Conservation (phyloP, 2,329 filamentous ascomycete species). For the Lachnellula hyalina region DNA sequence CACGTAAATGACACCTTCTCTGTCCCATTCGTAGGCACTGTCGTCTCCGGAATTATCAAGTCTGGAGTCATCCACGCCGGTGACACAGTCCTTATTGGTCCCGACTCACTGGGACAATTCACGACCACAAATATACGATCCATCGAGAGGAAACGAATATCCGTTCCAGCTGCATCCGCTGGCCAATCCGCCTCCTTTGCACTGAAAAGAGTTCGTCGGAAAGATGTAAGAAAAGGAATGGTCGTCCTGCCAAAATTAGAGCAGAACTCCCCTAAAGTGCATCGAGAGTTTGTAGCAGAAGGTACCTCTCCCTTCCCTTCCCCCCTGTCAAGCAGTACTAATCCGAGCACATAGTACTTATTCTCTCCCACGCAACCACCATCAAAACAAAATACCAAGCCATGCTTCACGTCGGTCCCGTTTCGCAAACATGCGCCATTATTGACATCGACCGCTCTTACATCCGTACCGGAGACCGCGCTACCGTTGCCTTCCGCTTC, state of each 20-base stretch:
- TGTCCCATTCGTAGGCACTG: conserved; percentile 92
- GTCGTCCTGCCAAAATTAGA: conserved; percentile 85
- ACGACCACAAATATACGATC: conserved; percentile 79
- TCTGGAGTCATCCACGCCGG: conserved; percentile 81
- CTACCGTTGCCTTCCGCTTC: conserved; percentile 89
- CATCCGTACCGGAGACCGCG: conserved; percentile 91
- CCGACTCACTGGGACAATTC: conserved; percentile 87
- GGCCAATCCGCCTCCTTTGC: conserved; percentile 93
- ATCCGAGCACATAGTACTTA: conserved; percentile 58
- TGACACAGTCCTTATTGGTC: conserved; percentile 84
- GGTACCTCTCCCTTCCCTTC: conserved; percentile 39
- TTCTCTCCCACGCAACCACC: conserved; percentile 91
- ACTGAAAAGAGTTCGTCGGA: conserved; percentile 77
- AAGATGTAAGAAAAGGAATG: conserved; percentile 97
- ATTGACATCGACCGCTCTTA: conserved; percentile 96
- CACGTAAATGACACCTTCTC: conserved; percentile 97
- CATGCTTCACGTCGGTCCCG: conserved; percentile 93
- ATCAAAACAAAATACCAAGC: conserved; percentile 97
- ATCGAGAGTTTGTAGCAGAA: conserved; percentile 73
- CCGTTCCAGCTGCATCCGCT: conserved; percentile 79
- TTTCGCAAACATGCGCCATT: conserved; percentile 93
- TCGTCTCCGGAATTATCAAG: conserved; percentile 91
- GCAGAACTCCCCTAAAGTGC: conserved; percentile 63
- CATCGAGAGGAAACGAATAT: conserved; percentile 90
- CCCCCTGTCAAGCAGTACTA: neutral